These are phyloP conservation scores for Huntiella abstrusa DNA, from an alignment of 2,329 filamentous ascomycete species.

Conservation along the genomic window DNA sequence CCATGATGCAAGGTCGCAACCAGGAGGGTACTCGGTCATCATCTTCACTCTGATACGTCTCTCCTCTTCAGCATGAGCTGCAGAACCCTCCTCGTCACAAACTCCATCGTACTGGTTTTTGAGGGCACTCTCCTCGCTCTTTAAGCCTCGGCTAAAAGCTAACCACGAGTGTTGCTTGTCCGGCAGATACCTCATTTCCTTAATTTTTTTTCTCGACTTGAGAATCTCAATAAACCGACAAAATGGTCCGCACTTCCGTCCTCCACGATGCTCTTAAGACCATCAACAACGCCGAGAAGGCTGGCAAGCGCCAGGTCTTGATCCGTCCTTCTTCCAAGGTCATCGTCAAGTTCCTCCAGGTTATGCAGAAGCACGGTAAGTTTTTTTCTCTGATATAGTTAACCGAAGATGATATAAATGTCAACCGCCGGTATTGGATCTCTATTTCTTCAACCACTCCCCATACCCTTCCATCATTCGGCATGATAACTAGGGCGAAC, in stretches of 20 bases:
- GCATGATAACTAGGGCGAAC: slow-evolving; percentile 99
- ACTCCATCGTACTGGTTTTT: slow-evolving; percentile 13
- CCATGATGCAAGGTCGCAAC: slow-evolving; percentile 12
- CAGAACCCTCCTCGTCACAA: slow-evolving; percentile 44
- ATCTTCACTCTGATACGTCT: slow-evolving; percentile 33
- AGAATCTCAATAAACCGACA: slow-evolving; percentile 66
- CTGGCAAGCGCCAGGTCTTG: slow-evolving; percentile 96
- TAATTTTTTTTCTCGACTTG: slow-evolving; percentile 34
- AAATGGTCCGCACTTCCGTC: slow-evolving; percentile 98
- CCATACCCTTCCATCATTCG: slow-evolving; percentile 35
- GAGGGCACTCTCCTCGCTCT: slow-evolving; percentile 54
- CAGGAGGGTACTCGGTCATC: not conserved
- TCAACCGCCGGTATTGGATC: not conserved
- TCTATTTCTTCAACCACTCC: not conserved
- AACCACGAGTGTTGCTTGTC: slow-evolving; percentile 25
- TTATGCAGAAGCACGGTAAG: slow-evolving; percentile 99
- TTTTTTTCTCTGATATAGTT: slow-evolving; percentile 17
- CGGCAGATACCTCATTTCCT: slow-evolving; percentile 47
- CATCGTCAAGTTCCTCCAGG: slow-evolving; percentile 96
- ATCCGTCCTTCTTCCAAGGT: slow-evolving; percentile 98
- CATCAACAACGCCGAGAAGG: slow-evolving; percentile 99
- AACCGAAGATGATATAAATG: not conserved
- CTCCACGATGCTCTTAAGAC: slow-evolving; percentile 97
- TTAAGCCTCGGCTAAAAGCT: slow-evolving; percentile 38
- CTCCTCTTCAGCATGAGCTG: slow-evolving; percentile 47